Conservation (phyloP, 495 filamentous ascomycete genomes). For the Penicillium bialowiezense region DNA sequence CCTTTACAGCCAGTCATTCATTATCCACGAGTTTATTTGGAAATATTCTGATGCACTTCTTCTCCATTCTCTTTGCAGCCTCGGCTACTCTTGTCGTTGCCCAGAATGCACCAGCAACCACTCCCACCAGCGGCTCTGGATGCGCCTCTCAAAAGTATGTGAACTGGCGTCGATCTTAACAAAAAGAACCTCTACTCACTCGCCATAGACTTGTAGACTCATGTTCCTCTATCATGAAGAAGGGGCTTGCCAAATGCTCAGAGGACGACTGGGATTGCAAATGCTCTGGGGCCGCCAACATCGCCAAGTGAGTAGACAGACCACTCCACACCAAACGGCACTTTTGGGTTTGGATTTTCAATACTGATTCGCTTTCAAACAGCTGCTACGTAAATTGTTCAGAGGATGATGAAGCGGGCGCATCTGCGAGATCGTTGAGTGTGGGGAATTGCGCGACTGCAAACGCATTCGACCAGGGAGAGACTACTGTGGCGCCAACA, state of each 20-base stretch:
- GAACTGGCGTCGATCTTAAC: background rate
- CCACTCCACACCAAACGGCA: background rate
- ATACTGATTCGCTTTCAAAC: background rate
- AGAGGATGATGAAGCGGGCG: slow-evolving; percentile 6
- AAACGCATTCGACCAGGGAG: slow-evolving; percentile 17
- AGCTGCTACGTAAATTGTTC: slow-evolving; percentile 26
- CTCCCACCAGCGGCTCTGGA: slow-evolving; percentile 1
- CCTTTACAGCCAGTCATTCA: background rate
- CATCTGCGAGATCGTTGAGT: slow-evolving; percentile 13
- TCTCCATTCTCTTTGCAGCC: slow-evolving; percentile 5
- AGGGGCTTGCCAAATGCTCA: slow-evolving; percentile 10
- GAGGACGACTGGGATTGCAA: slow-evolving; percentile 25
- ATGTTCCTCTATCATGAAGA: slow-evolving; percentile 18
- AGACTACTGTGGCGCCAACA: slow-evolving; percentile 4
- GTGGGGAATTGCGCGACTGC: slow-evolving; percentile 21
- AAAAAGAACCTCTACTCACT: background rate
- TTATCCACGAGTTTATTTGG: no score
- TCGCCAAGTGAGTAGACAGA: slow-evolving; percentile 25
- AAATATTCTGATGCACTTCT: background rate
- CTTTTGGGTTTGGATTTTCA: background rate
- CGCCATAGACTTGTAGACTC: slow-evolving; percentile 16
- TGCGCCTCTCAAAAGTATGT: slow-evolving; percentile 18
- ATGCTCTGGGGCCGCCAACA: slow-evolving; percentile 21
- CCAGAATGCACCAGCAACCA: slow-evolving; percentile 11
- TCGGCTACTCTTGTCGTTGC: slow-evolving; percentile 8